phyloP scores from a whole-genome alignment of 148 eudicot genomes.

The Chenopodium album region DNA sequence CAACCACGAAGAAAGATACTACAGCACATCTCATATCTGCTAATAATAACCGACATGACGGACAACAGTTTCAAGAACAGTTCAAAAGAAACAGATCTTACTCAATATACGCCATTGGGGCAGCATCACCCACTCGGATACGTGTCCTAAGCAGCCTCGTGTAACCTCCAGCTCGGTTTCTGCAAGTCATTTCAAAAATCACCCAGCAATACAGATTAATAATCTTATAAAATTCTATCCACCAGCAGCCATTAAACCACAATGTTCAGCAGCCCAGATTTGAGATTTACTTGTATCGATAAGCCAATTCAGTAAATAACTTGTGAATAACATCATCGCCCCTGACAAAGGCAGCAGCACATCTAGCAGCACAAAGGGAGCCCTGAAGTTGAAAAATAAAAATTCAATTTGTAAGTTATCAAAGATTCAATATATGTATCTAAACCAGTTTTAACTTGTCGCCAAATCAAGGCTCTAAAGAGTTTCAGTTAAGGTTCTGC shows the following conservation, averaged over 20 bases:
- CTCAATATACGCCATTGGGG: constrained; percentile 99
- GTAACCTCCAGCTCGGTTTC: constrained; percentile 94
- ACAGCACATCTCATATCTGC: not conserved
- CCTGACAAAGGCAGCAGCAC: constrained; percentile 87
- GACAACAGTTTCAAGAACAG: not conserved
- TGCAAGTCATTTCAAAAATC: constrained; percentile 28
- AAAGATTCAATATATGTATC: not conserved
- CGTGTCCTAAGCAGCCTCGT: constrained; percentile 92
- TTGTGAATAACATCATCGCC: constrained; percentile 96
- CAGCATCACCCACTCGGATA: constrained; percentile 96
- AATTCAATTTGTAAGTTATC: not conserved
- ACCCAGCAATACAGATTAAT: not conserved
- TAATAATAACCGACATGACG: not conserved
- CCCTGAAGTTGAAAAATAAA: constrained; percentile 47
- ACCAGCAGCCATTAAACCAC: not conserved
- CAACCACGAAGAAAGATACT: not conserved
- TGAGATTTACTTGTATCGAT: constrained; percentile 78
- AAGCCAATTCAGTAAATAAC: constrained; percentile 86
- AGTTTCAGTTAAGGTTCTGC: not conserved
- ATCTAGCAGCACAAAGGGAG: constrained; percentile 84
- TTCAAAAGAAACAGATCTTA: constrained; percentile 31
- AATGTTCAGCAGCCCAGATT: constrained; percentile 9
- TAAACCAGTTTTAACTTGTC: not conserved
- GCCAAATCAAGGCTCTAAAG: not conserved
- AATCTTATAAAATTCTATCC: not conserved